A percentile compares a stretch with the other conserved stretches of the same genome.
phyloP scores from a whole-genome alignment of 2,329 filamentous ascomycete species.

The Fusarium algeriense region DNA sequence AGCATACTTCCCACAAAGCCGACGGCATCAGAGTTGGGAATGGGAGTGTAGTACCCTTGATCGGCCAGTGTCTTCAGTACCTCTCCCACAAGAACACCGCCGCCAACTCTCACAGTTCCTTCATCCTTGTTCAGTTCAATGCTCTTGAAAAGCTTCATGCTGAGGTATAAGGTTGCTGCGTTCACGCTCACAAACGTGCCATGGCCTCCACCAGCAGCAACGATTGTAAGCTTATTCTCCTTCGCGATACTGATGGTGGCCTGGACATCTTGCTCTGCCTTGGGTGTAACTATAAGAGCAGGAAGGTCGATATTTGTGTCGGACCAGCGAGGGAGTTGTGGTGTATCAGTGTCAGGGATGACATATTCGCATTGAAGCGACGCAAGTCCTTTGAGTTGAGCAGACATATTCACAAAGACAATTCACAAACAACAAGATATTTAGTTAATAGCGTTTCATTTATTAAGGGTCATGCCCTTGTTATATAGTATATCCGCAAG shows the following conservation, averaged over 20 bases:
- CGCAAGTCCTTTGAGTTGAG: background rate
- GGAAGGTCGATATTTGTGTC: conserved; percentile 44
- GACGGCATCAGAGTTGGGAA: conserved; percentile 47
- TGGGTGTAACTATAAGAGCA: conserved; percentile 47
- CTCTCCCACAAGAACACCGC: conserved; percentile 47
- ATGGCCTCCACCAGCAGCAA: conserved; percentile 48
- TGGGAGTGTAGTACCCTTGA: conserved; percentile 49
- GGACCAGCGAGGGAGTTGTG: conserved; percentile 49
- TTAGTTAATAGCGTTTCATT: background rate
- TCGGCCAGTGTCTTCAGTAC: conserved; percentile 41
- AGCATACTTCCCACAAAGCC: conserved; percentile 47
- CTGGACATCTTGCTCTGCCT: conserved; percentile 47
- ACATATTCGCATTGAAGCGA: conserved; percentile 21
- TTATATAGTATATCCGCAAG: background rate
- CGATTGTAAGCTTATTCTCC: conserved; percentile 46
- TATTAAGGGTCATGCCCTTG: background rate
- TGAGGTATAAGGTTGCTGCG: conserved; percentile 49
- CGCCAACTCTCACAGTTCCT: conserved; percentile 47
- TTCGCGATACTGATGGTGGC: conserved; percentile 46
- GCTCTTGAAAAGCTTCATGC: conserved; percentile 49
- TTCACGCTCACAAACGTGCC: conserved; percentile 48
- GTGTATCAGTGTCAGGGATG: background rate
- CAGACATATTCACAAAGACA: conserved; percentile 12
- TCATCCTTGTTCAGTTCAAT: conserved; percentile 46
- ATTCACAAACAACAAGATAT: accelerated